Conservation (phyloP, 2,329 filamentous ascomycete genomes). For the Cladorrhinum sp. region DNA sequence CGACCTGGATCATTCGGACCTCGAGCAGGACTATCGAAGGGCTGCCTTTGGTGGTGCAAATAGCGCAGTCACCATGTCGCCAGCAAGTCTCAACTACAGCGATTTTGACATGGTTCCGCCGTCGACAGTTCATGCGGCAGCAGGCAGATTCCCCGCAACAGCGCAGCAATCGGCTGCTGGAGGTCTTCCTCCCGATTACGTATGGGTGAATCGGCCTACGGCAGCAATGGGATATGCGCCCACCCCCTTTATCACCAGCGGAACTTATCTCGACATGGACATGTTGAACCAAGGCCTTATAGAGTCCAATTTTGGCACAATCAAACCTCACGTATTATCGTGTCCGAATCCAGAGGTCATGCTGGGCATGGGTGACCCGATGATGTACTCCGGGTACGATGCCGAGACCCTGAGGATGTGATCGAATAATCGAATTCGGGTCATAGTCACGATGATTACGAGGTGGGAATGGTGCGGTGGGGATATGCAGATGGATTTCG, state of each 20-base stretch:
- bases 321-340: constrained; percentile 55
- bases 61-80: constrained; percentile 48
- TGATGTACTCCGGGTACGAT: constrained; percentile 56
- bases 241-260: constrained; percentile 42
- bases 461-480: not conserved
- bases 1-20: constrained; percentile 54
- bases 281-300: constrained; percentile 50
- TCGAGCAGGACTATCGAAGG: constrained; percentile 53
- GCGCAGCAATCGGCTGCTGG: constrained; percentile 5
- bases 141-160: constrained; percentile 23
- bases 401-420: constrained; percentile 43
- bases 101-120: constrained; percentile 38
- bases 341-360: constrained; percentile 54
- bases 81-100: constrained; percentile 50
- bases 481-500: too few species aligned
- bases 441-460: not conserved
- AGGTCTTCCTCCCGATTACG: constrained; percentile 26
- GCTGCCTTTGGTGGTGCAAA: constrained; percentile 43
- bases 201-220: constrained; percentile 36
- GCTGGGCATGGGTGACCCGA: constrained; percentile 56
- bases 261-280: constrained; percentile 43
- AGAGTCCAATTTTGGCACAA: constrained; percentile 51
- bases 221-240: constrained; percentile 34
- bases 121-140: constrained; percentile 30
- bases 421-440: constrained; percentile 14